These are phyloP conservation scores for Nakazawaea populi DNA, from an alignment of 805 yeast species.

Conservation along the genomic window DNA sequence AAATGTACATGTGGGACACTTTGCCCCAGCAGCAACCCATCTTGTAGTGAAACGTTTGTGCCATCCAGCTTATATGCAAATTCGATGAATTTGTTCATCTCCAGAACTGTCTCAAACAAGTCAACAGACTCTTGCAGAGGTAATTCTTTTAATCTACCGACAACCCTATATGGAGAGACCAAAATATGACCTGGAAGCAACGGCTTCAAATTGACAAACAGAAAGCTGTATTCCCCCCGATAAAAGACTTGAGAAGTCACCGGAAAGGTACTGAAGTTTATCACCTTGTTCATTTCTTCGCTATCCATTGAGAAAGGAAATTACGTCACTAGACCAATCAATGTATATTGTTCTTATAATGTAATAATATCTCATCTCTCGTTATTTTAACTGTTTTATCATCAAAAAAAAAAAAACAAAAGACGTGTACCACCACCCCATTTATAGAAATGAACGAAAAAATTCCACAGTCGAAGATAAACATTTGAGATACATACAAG, in stretches of 20 bases:
- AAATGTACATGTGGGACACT: conserved; percentile 94
- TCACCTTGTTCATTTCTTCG: neutral
- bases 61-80: conserved; percentile 72
- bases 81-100: conserved; percentile 63
- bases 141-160: conserved; percentile 62
- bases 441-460: too few species aligned
- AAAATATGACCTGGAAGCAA: conserved; percentile 91
- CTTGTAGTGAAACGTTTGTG: conserved; percentile 88
- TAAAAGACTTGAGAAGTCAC: conserved; percentile 49
- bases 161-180: conserved; percentile 75
- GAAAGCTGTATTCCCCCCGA: conserved; percentile 59
- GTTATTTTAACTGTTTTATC: too few species aligned
- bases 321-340: neutral
- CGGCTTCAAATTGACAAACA: conserved; percentile 88
- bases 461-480: too few species aligned
- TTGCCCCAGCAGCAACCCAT: conserved; percentile 95
- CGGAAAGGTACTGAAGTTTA: conserved; percentile 28
- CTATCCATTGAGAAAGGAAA: neutral
- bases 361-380: too few species aligned
- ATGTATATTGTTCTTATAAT: neutral
- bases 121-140: conserved; percentile 69
- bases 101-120: conserved; percentile 70
- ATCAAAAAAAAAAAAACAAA: too few species aligned
- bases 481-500: too few species aligned
- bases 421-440: too few species aligned